Base-by-base conservation (phyloP, 345 rosid species). In the Eucalyptus marginata region DNA sequence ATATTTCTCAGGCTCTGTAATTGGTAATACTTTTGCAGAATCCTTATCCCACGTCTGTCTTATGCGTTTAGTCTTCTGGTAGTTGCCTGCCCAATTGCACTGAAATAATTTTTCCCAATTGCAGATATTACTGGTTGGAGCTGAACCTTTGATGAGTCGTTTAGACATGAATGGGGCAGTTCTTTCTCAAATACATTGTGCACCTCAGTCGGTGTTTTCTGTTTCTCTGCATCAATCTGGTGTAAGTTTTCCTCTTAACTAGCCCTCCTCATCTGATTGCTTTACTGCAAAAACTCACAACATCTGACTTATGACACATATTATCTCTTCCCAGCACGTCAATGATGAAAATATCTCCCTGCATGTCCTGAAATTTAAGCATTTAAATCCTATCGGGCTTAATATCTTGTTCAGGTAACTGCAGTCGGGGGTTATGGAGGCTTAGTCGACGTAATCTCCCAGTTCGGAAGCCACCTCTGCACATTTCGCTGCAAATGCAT, bases 401-500 rank as follows among this genome's bases (percentile, higher is more conserved):
- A 80, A n/a, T 24, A n/a, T 40, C 68, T 49, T 47, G 24, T 86
- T 47, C 94, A 97, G 99, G 94, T 95, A 80, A 92, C 92, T 52
- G 95, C 97, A 49, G 94, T 98, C 58, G 99, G 98, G 90, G 99
- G 99, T 87, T 96, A 96, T 90, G 98, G 97, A 86, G 99, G 98
- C 76, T 90, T 97, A 87, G 98, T 98, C 29, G 99, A 97, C 88
- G 93, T 98, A 76, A 95, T 98, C 89, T 98, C 99, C 27, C 97
- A 94, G 90, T 97, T 95, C 88, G 97, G 98, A 89, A 98, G 99
- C 93, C 99, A 98, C 92, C 94, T 96, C 88, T 95, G 96, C 96
- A 95, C 97, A 68, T 96, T 98, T 89, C 93, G 93, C 87, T 96
- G 96, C 94, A 91, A 93, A 91, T 36, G 83, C 27, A 40, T 40